Evolutionary conservation across 257 asterid species (phyloP), one percentile per base, ranked within the genome.

Genomic region (Dorcoceras hygrometricum): DNA sequence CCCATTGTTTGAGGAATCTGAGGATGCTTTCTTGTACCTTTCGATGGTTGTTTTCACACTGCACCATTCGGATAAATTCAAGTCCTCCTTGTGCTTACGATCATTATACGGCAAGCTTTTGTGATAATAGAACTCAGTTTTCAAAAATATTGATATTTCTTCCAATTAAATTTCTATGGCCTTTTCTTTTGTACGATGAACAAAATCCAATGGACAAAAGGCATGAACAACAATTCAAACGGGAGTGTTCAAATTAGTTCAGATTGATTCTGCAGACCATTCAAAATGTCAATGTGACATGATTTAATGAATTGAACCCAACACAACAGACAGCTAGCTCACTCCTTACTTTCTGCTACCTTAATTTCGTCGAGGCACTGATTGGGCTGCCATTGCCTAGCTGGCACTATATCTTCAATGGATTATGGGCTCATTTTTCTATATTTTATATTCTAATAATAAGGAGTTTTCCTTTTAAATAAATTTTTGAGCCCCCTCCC

Each of bases 31-130:
- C 89, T 92, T 92, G 91, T 92, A 92, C 91, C 97, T 83, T 24
- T 92, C 96, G 59, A 92, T 87, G 62, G 96, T 92, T 69, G 75
- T 97, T 77, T 87, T 92, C 48, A 92, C 98, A 83, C 98, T 93
- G 84, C 54, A 73, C 74, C 54, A 46, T 5, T 46, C 22, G 8
- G 8, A 46, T 18, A 43, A 31, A 31, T 31, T 31, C 36, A 31
- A 31, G 36, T 31, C 36, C n/a, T n/a, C n/a, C 11, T 31, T 31
- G 11, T 1, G 36, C 9, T 8, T 9, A 34, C 9, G 43, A 14
- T 34, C 43, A 34, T 34, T 34, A 34, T 34, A 34, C 14, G 9
- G 9, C 43, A 34, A 34, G 14, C 43, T 34, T 8, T 34, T 34
- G 43, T 3, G 43, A 34, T 9, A 31, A 31, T 34, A 8, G 43